Evolutionary conservation across 352 stramenopile species (phyloP).

Genomic region (Phytophthora boehmeriae): DNA sequence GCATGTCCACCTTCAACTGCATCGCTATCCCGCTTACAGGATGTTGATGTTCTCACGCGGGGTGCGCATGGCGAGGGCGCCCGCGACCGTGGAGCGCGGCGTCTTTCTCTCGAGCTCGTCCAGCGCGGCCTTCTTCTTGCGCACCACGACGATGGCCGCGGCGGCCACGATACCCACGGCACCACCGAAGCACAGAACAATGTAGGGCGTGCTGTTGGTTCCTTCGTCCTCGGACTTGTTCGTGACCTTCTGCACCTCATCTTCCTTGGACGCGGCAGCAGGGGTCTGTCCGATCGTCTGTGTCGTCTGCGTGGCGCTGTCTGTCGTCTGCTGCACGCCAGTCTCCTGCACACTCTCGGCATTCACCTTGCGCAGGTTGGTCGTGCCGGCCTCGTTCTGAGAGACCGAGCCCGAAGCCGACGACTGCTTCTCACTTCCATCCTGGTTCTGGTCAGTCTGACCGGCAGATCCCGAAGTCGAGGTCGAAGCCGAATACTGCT

Average conservation of each 20-base stretch:
- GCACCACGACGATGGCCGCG: slow-evolving; percentile 59
- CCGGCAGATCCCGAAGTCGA: slow-evolving; percentile 22
- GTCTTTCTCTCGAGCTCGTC: slow-evolving; percentile 70
- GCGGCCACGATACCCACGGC: slow-evolving; percentile 52
- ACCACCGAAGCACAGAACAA: slow-evolving; percentile 43
- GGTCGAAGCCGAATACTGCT: slow-evolving; percentile 15
- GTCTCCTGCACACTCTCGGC: slow-evolving; percentile 15
- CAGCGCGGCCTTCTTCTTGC: slow-evolving; percentile 70
- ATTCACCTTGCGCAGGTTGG: slow-evolving; percentile 27
- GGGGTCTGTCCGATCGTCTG: slow-evolving; percentile 21
- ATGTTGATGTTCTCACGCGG: slow-evolving; percentile 56
- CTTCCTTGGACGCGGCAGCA: slow-evolving; percentile 24
- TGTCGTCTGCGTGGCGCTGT: slow-evolving; percentile 3
- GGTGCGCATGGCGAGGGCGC: slow-evolving; percentile 52
- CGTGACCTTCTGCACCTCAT: slow-evolving; percentile 43
- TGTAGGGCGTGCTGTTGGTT: slow-evolving; percentile 24
- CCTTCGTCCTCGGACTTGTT: slow-evolving; percentile 22
- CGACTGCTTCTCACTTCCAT: neutral
- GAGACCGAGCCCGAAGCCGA: slow-evolving; percentile 17
- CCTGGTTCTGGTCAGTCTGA: slow-evolving; percentile 10
- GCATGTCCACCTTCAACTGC: slow-evolving; percentile 16
- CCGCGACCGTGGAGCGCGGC: slow-evolving; percentile 35
- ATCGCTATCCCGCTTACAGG: slow-evolving; percentile 32
- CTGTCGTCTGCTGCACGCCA: slow-evolving; percentile 7
- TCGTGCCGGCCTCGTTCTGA: slow-evolving; percentile 13